phyloP scores from a whole-genome alignment of 1,139 yeast genomes.

The Suhomyces coccinellae region DNA sequence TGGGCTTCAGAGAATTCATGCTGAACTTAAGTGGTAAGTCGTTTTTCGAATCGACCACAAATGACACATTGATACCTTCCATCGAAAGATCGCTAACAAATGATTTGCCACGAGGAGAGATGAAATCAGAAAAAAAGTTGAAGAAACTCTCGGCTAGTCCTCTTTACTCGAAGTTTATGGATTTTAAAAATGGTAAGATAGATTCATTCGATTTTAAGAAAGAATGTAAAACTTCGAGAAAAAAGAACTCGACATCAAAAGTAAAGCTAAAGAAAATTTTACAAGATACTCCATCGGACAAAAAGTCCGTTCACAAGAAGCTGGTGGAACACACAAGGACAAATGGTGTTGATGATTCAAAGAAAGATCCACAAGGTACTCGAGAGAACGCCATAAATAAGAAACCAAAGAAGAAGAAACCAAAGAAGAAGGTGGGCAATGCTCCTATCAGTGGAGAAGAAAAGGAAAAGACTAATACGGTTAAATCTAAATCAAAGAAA shows the following conservation, averaged over 20 bases:
- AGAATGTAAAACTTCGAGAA: not conserved
- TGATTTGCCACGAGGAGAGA: conserved; percentile 21
- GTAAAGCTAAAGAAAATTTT: not conserved
- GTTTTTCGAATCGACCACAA: conserved; percentile 22
- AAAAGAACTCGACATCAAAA: not conserved
- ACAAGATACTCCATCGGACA: no score
- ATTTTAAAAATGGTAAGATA: conserved; percentile 13
- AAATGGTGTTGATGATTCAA: no score
- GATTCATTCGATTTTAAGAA: conserved; percentile 18
- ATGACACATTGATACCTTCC: conserved; percentile 27
- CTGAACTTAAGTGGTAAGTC: conserved; percentile 21
- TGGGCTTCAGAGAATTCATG: conserved; percentile 18
- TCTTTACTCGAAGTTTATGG: conserved; percentile 16
- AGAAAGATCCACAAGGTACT: no score
- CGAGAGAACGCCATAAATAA: no score
- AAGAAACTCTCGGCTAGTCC: conserved; percentile 5
- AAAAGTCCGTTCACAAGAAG: no score
- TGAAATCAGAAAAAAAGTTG: conserved; percentile 5
- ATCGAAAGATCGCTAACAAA: conserved; percentile 26
- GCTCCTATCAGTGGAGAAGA: not conserved
- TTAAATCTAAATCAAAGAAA: not conserved
- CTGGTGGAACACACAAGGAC: no score
- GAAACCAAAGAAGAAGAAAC: no score
- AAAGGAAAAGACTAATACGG: not conserved
- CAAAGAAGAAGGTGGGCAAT: no score